Evolutionary conservation across 2,329 filamentous ascomycete species (phyloP).

Genomic region (Exophiala sp.): DNA sequence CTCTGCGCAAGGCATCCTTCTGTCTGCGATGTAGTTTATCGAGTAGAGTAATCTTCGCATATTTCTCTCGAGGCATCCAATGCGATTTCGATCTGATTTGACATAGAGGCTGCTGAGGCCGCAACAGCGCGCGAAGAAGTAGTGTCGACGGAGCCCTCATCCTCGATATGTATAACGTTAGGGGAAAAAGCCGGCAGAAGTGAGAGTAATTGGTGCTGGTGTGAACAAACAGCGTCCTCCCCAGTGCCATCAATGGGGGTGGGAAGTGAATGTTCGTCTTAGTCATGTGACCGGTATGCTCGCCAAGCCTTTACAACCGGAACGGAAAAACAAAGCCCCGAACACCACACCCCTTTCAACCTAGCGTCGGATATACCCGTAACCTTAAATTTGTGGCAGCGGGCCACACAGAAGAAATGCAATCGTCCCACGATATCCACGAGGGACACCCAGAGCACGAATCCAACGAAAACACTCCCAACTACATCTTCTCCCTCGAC

Average conservation of each 20-base stretch:
- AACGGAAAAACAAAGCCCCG: background rate
- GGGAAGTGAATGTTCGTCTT: background rate
- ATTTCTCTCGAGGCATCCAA: constrained; percentile 29
- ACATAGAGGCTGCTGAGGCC: constrained; percentile 18
- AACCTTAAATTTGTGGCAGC: background rate
- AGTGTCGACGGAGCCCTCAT: constrained; percentile 23
- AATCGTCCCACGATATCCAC: constrained; percentile 4
- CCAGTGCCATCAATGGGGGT: background rate
- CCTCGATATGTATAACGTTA: background rate
- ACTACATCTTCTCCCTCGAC: constrained; percentile 12
- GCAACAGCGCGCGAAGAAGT: constrained; percentile 21
- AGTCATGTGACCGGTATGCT: background rate
- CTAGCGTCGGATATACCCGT: constrained; percentile 1
- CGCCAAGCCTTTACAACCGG: background rate
- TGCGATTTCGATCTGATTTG: constrained; percentile 23
- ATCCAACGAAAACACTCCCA: constrained; percentile 5
- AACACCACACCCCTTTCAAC: background rate
- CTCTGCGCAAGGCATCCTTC: constrained; percentile 24
- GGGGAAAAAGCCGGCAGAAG: background rate
- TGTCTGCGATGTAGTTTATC: constrained; percentile 29
- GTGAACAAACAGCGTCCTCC: constrained; percentile 2
- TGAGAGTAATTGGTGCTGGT: background rate
- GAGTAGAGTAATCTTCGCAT: constrained; percentile 27
- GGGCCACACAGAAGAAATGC: constrained; percentile 7
- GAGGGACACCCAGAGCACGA: constrained; percentile 8